Conservation (phyloP, 2,329 filamentous ascomycete genomes). For the Penicillium sp. region DNA sequence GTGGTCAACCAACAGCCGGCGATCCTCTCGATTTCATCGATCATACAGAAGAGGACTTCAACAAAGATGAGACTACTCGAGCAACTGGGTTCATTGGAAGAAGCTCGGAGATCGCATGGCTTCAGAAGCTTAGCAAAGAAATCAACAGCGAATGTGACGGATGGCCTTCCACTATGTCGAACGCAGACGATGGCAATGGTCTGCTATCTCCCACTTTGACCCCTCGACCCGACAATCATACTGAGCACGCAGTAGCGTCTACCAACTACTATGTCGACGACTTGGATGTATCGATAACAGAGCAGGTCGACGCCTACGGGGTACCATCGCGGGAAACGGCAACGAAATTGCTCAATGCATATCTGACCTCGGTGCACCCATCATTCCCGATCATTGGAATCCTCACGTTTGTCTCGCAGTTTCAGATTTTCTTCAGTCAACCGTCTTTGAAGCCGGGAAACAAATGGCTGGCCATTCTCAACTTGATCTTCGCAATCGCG, state of each 20-base stretch:
- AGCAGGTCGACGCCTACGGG: conserved; percentile 34
- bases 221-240: conserved; percentile 19
- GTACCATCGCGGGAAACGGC: conserved; percentile 38
- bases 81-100: conserved; percentile 44
- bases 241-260: conserved; percentile 27
- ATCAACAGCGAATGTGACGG: conserved; percentile 26
- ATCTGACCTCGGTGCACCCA: conserved; percentile 42
- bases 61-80: conserved; percentile 35
- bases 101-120: conserved; percentile 45
- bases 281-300: conserved; percentile 33
- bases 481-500: conserved; percentile 44
- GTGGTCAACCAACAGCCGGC: conserved; percentile 22
- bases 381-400: conserved; percentile 44
- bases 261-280: conserved; percentile 42
- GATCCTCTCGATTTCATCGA: conserved; percentile 40
- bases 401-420: conserved; percentile 41
- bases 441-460: conserved; percentile 34
- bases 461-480: conserved; percentile 44
- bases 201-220: conserved; percentile 29
- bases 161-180: conserved; percentile 14
- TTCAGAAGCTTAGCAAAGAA: conserved; percentile 38
- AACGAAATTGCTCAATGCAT: conserved; percentile 39
- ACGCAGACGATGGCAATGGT: conserved; percentile 19
- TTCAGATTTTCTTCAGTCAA: conserved; percentile 37
- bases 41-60: conserved; percentile 43